Conservation (phyloP, 2,329 filamentous ascomycete species). For the Shiraia bambusicola region DNA sequence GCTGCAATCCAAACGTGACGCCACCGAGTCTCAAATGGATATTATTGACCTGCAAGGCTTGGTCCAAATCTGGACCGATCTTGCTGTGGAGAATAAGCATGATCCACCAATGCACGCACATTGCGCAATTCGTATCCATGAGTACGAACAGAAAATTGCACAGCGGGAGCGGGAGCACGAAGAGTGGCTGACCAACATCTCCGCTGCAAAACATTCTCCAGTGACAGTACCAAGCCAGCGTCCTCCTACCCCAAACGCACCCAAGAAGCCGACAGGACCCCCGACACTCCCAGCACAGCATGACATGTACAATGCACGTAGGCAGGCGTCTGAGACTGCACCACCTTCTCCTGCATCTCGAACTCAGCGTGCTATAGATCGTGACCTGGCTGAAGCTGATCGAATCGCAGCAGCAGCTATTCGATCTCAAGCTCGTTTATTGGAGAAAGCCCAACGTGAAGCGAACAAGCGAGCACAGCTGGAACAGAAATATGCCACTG, state of each 20-base stretch:
- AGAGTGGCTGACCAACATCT: conserved; percentile 13
- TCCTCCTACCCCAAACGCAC: background rate
- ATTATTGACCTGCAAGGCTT: conserved; percentile 10
- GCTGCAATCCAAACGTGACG: conserved; percentile 11
- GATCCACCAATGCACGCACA: conserved; percentile 10
- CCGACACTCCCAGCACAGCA: background rate
- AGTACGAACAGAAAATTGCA: conserved; percentile 18
- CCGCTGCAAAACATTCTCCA: conserved; percentile 6
- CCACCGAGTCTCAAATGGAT: conserved; percentile 9
- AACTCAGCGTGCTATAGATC: background rate
- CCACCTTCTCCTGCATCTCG: background rate
- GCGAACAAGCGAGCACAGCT: conserved; percentile 11
- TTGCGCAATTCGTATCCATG: conserved; percentile 14
- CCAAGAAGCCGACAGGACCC: background rate
- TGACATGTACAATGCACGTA: background rate
- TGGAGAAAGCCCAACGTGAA: conserved; percentile 10
- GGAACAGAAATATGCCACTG: conserved; percentile 13
- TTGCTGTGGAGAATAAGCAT: conserved; percentile 11
- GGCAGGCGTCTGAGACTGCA: background rate
- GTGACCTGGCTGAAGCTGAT: conserved; percentile 5
- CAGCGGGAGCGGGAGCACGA: conserved; percentile 10
- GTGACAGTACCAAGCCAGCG: background rate
- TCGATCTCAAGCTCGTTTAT: conserved; percentile 5
- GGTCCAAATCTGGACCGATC: conserved; percentile 14
- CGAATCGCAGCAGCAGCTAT: conserved; percentile 1